Evolutionary conservation across 1,284 basidiomycete genomes (phyloP), one percentile per base, ranked within the genome.

Genomic region (Ganoderma sinense): DNA sequence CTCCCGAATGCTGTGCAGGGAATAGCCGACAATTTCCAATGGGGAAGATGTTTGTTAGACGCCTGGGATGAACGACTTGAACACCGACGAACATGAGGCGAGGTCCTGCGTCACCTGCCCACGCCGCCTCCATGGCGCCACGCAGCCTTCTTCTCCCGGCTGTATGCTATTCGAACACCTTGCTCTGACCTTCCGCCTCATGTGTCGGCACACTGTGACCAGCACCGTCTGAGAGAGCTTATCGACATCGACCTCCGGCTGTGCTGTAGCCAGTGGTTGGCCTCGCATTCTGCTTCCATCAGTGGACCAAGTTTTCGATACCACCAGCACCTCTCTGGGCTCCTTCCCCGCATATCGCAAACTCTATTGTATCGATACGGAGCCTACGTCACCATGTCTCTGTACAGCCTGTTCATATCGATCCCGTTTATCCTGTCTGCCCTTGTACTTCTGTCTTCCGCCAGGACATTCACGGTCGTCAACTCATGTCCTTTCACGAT

Each of bases 401-500:
- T 11, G 33, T 39, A 39, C 18, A 59, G 13, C 2, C 20, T 39
- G 10, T 39, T 59, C 31, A 59, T n/a, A 59, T 39, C 33, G 31
- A 39, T n/a, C n/a, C 11, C 56, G 6, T 20, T 39, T 31, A 20
- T 18, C 31, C 20, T 59, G 7, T 13, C 33, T 7, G 18, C 33
- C 7, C n/a, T 59, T 13, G 33, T 20, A 59, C 8, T 2, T 10
- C 10, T 39, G 4, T 39, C 56, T 11, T 39, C 33, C 10, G 31
- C 56, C 8, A 59, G 77, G 10, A 76, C 75, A 5, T 81, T 82
- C 69, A 82, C 80, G 0, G 78, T 82, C 2, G 62, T 73, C 33
- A 82, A 82, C 59, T 66, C 73, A 13, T 82, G 81, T 66, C 72
- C 80, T 0, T 82, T 80, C 67, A 82, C 80, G 20, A 78, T 82